phyloP scores from a whole-genome alignment of 306 rosid genomes.

The Casuarina glauca region DNA sequence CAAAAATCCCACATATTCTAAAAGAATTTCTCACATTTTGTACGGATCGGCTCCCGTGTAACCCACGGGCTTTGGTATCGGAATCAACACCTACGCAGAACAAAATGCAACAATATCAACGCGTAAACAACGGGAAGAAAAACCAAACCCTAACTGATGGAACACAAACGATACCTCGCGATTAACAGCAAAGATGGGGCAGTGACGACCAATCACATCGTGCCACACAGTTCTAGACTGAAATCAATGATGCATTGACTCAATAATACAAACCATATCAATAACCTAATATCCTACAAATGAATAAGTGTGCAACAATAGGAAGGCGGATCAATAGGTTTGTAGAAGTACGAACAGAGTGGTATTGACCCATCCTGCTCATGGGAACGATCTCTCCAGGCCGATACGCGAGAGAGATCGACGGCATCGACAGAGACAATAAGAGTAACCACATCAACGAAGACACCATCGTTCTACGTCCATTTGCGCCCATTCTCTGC shows the following conservation, averaged over 20 bases:
- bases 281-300: background rate
- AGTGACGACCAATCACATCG: slow-evolving; percentile 86
- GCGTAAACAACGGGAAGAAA: background rate
- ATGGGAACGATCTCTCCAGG: slow-evolving; percentile 90
- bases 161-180: slow-evolving; percentile 67
- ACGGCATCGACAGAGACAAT: slow-evolving; percentile 30
- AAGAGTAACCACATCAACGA: slow-evolving; percentile 25
- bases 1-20: background rate
- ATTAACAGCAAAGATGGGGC: slow-evolving; percentile 87
- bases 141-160: slow-evolving; percentile 28
- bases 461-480: slow-evolving; percentile 24
- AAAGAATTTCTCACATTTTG: slow-evolving; percentile 57
- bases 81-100: slow-evolving; percentile 66
- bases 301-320: background rate
- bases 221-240: slow-evolving; percentile 94
- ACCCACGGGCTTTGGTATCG: slow-evolving; percentile 77
- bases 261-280: slow-evolving; percentile 15
- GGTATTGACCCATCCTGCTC: slow-evolving; percentile 98
- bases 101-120: background rate
- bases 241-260: slow-evolving; percentile 5
- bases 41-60: slow-evolving; percentile 92
- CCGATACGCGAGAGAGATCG: slow-evolving; percentile 52
- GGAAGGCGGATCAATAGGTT: background rate
- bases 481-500: slow-evolving; percentile 36
- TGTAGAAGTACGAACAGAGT: slow-evolving; percentile 66